Evolutionary conservation across 495 filamentous ascomycete genomes (phyloP).

Genomic region (Aspergillus affinis): DNA sequence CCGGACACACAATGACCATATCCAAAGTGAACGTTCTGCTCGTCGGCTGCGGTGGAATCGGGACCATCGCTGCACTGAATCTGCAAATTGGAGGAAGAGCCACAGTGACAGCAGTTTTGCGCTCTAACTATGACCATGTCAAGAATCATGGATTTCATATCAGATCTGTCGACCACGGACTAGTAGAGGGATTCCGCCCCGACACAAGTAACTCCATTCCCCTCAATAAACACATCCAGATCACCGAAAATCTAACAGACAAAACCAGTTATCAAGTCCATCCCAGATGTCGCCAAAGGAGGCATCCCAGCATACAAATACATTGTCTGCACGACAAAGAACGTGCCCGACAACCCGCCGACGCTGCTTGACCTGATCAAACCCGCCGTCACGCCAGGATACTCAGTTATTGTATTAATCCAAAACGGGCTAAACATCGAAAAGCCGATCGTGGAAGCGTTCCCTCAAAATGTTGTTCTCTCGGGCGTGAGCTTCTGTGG

Average conservation of each 20-base stretch:
- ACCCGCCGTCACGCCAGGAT: slow-evolving; percentile 46
- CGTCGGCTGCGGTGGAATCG: slow-evolving; percentile 55
- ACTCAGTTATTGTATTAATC: slow-evolving; percentile 53
- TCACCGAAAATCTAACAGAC: not conserved
- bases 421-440: slow-evolving; percentile 66
- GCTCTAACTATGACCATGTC: slow-evolving; percentile 55
- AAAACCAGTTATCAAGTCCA: slow-evolving; percentile 15
- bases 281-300: slow-evolving; percentile 38
- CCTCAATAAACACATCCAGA: not conserved
- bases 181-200: slow-evolving; percentile 22
- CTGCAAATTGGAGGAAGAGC: slow-evolving; percentile 40
- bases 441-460: slow-evolving; percentile 46
- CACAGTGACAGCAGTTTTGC: slow-evolving; percentile 49
- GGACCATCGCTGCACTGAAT: slow-evolving; percentile 48
- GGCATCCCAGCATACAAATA: slow-evolving; percentile 41
- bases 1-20: not conserved
- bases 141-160: slow-evolving; percentile 51
- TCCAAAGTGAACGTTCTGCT: slow-evolving; percentile 27
- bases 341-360: slow-evolving; percentile 39
- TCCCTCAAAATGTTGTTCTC: slow-evolving; percentile 51
- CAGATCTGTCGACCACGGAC: slow-evolving; percentile 38
- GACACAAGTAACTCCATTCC: slow-evolving; percentile 16
- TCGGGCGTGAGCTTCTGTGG: slow-evolving; percentile 52
- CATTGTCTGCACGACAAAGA: slow-evolving; percentile 46
- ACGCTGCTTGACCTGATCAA: slow-evolving; percentile 38